phyloP scores from a whole-genome alignment of 164 flowering plant genomes.

The Platanus orientalis region DNA sequence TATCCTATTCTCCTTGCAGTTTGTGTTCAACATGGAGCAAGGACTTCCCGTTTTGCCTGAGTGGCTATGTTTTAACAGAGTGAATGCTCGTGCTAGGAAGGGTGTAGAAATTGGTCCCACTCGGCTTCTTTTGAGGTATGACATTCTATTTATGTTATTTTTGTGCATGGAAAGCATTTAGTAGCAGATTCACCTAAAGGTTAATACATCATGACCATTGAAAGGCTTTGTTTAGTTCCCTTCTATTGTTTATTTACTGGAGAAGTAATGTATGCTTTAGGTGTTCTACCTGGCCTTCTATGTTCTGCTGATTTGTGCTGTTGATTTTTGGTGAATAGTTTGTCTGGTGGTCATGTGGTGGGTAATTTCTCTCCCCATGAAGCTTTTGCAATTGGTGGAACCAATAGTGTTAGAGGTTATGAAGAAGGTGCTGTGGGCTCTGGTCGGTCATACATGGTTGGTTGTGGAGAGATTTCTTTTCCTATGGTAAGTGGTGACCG shows the following conservation, averaged over 20 bases:
- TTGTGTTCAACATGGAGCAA: constrained; percentile 85
- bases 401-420: constrained; percentile 97
- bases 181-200: not conserved
- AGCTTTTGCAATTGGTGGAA: constrained; percentile 98
- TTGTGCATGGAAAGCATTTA: not conserved
- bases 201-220: too few species aligned
- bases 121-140: constrained; percentile 64
- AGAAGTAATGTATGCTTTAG: not conserved
- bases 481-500: constrained; percentile 58
- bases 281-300: not conserved
- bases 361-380: constrained; percentile 97
- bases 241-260: not conserved
- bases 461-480: constrained; percentile 86
- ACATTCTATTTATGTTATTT: not conserved
- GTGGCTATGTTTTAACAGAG: constrained; percentile 84
- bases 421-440: constrained; percentile 99
- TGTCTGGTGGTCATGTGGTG: constrained; percentile 91
- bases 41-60: constrained; percentile 93
- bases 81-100: constrained; percentile 81
- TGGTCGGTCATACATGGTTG: constrained; percentile 89
- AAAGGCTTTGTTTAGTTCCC: too few species aligned
- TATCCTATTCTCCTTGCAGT: constrained; percentile 40
- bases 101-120: constrained; percentile 71
- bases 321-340: constrained; percentile 33
- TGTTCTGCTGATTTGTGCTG: constrained; percentile 9